Evolutionary conservation across 2,329 filamentous ascomycete species (phyloP).

Genomic region (Fusarium palustre): DNA sequence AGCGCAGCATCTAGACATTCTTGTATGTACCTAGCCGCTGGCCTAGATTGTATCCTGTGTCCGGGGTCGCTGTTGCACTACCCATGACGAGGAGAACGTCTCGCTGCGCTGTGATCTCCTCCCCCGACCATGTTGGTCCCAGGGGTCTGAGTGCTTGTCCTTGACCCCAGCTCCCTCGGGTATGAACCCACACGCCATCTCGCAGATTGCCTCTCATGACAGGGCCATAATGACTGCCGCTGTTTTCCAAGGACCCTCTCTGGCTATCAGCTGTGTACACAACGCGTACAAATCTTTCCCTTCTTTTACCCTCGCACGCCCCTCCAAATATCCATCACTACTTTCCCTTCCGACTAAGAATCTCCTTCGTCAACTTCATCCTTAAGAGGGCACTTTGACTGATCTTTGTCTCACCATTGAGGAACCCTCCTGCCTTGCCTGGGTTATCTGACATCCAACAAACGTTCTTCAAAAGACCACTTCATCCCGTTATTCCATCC

Average conservation of each 20-base stretch:
- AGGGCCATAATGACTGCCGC: conserved; percentile 45
- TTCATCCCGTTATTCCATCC: conserved; percentile 36
- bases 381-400: conserved; percentile 49
- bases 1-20: conserved; percentile 20
- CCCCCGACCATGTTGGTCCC: conserved; percentile 38
- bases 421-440: conserved; percentile 50
- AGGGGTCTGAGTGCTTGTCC: conserved; percentile 46
- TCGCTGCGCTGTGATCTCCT: conserved; percentile 44
- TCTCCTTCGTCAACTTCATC: conserved; percentile 52
- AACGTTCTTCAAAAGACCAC: conserved; percentile 47
- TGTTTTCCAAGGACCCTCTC: conserved; percentile 41
- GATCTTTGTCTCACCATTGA: conserved; percentile 51
- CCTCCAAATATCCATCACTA: conserved; percentile 46
- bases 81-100: conserved; percentile 30
- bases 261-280: conserved; percentile 27
- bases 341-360: conserved; percentile 46
- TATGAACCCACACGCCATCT: conserved; percentile 50
- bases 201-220: conserved; percentile 46
- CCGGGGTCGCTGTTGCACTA: conserved; percentile 29
- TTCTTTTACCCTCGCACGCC: conserved; percentile 54
- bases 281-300: conserved; percentile 47
- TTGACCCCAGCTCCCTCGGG: conserved; percentile 45
- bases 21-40: conserved; percentile 28
- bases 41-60: conserved; percentile 18
- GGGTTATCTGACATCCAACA: conserved; percentile 35